Evolutionary conservation across 805 yeast genomes (phyloP), one percentile per base, ranked within the genome.

Genomic region (Metschnikowia matae): DNA sequence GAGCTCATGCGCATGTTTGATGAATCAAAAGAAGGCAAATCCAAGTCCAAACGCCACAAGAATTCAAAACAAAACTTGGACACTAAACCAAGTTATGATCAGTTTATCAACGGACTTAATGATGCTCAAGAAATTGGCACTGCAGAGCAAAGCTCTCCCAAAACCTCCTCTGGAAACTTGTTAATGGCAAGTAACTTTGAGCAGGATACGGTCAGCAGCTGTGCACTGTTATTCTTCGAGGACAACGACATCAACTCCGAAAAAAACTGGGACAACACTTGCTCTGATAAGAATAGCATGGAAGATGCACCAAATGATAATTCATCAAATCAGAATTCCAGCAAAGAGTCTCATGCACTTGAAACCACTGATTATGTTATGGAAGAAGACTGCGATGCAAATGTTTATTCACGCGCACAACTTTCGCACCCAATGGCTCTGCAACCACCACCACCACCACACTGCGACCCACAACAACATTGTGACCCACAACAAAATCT

Each of bases 351-450:
- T 4, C 11, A n/a, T 3, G 38, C 31, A 20, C 38, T 31, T 11
- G 45, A 33, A n/a, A 6, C 10, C 29, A 20, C 38, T 6, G 45
- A 42, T 8, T 33, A 14, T 42, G 45, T 20, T 21, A 32, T 42
- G 45, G 15, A 26, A n/a, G n/a, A n/a, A 26, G 43, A 42, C 45
- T 42, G 45, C 31, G 45, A 42, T 29, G 34, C 34, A 15, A 31
- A 21, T 4, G 38, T 31, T n/a, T 20, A 11, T 20, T 20, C 11
- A 8, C 21, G 38, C 45, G 45, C 45, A 31, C 45, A 20, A 29
- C 10, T 15, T 42, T 42, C 21, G 45, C 45, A 42, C 38, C 45
- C 45, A 42, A 18, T 11, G 29, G n/a, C 6, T 33, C 31, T 33
- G 45, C 45, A 42, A 29, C 43, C 34, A 26, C n/a, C n/a, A n/a